Evolutionary conservation across 2,329 filamentous ascomycete species (phyloP).

Genomic region (Cordyceps fumosorosea): DNA sequence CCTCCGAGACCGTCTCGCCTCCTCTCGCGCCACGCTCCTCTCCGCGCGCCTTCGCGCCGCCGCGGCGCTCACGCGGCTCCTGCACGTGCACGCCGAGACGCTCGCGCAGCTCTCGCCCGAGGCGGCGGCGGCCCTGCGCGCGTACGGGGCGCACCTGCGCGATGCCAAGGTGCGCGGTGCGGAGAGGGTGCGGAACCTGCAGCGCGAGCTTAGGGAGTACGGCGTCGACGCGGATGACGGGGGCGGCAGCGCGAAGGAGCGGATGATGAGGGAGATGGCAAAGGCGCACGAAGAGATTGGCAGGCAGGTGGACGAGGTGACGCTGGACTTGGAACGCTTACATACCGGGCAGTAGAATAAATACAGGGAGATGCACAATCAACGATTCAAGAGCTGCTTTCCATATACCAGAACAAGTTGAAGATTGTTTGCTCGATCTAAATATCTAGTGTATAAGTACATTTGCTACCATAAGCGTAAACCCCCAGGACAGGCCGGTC

Average conservation of each 20-base stretch:
- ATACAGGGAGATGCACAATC: neutral
- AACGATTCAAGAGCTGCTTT: neutral
- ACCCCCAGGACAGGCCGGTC: neutral
- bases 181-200: constrained; percentile 35
- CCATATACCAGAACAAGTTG: neutral
- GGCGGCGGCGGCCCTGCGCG: constrained; percentile 34
- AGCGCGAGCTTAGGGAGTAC: constrained; percentile 42
- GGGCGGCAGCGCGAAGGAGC: constrained; percentile 36
- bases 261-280: constrained; percentile 47
- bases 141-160: constrained; percentile 43
- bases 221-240: constrained; percentile 31
- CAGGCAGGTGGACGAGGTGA: constrained; percentile 42
- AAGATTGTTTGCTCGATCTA: constrained; percentile 5
- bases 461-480: constrained; percentile 14
- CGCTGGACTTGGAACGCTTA: constrained; percentile 37
- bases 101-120: constrained; percentile 38
- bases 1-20: constrained; percentile 29
- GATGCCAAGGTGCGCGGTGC: constrained; percentile 40
- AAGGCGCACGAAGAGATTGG: constrained; percentile 44
- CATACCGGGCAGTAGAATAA: constrained; percentile 10
- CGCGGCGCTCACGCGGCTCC: constrained; percentile 30
- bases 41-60: constrained; percentile 33
- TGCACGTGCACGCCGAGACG: constrained; percentile 33
- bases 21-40: constrained; percentile 28
- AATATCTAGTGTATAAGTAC: constrained; percentile 14